A percentile compares a stretch with the other conserved stretches of the same genome.
Conservation (phyloP, 345 rosid species). For the Schrenkiella parvula region DNA sequence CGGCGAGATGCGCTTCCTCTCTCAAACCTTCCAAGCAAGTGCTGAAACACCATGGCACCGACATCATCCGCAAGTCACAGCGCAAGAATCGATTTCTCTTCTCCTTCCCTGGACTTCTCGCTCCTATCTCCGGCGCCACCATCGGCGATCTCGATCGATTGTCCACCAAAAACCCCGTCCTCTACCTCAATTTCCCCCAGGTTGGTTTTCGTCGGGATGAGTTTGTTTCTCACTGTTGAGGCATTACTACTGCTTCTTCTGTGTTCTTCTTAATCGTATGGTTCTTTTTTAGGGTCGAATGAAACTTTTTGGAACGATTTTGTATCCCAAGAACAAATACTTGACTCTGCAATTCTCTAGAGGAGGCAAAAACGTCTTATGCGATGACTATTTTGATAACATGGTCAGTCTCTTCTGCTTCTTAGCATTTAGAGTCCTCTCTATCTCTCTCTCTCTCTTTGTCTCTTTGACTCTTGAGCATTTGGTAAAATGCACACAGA, state of each 20-base stretch:
- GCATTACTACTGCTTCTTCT: not conserved
- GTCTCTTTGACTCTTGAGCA: not conserved
- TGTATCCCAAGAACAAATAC: slow-evolving; percentile 32
- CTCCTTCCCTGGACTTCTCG: slow-evolving; percentile 57
- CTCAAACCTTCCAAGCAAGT: slow-evolving; percentile 59
- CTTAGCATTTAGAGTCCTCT: not conserved
- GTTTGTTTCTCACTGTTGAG: not conserved
- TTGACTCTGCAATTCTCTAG: slow-evolving; percentile 58
- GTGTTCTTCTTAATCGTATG: not conserved
- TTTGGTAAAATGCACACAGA: slow-evolving; percentile 38
- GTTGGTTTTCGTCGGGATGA: slow-evolving; percentile 9
- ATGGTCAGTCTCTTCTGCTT: slow-evolving; percentile 25
- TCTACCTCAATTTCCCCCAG: slow-evolving; percentile 85
- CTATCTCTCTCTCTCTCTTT: not conserved
- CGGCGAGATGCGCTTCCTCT: slow-evolving; percentile 40
- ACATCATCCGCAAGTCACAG: slow-evolving; percentile 72
- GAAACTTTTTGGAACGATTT: slow-evolving; percentile 78
- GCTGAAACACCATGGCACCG: slow-evolving; percentile 72
- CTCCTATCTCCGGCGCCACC: slow-evolving; percentile 54
- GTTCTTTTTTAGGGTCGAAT: slow-evolving; percentile 55
- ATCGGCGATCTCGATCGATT: slow-evolving; percentile 82
- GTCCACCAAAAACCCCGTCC: slow-evolving; percentile 78
- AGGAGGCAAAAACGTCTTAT: slow-evolving; percentile 63
- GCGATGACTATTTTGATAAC: slow-evolving; percentile 36
- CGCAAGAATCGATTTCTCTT: slow-evolving; percentile 80